A percentile compares a stretch with the other conserved stretches of the same genome.
phyloP scores from a whole-genome alignment of 345 rosid genomes.

The Moricandia moricandioides region DNA sequence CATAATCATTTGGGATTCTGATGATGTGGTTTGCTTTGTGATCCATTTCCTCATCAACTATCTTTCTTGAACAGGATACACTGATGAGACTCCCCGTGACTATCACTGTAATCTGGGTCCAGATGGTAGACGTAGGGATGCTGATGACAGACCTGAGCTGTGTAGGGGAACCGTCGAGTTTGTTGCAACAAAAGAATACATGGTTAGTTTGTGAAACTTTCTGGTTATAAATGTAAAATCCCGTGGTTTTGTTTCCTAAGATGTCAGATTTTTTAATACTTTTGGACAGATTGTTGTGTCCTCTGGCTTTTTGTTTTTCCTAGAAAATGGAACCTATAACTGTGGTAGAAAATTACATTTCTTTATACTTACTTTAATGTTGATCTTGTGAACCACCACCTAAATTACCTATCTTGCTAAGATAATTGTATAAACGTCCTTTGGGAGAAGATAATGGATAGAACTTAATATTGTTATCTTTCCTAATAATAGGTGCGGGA shows the following conservation, averaged over 20 bases:
- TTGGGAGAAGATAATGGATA: constrained; percentile 7
- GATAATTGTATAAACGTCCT: background rate
- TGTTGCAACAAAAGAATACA: constrained; percentile 87
- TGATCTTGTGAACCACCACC: constrained; percentile 6
- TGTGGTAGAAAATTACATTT: background rate
- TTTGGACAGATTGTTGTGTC: constrained; percentile 10
- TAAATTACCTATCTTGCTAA: constrained; percentile 8
- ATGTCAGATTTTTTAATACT: background rate
- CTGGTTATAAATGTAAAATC: constrained; percentile 11
- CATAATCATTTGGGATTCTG: background rate
- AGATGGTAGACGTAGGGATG: constrained; percentile 93
- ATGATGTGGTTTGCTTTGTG: constrained; percentile 1
- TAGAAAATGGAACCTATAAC: background rate
- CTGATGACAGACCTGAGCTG: constrained; percentile 92
- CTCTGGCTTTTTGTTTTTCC: constrained; percentile 14
- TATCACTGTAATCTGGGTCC: constrained; percentile 91
- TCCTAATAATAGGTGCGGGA: constrained; percentile 72
- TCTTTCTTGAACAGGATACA: constrained; percentile 52
- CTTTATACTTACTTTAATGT: background rate
- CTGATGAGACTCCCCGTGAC: constrained; percentile 80
- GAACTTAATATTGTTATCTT: constrained; percentile 9
- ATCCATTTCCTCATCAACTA: constrained; percentile 10
- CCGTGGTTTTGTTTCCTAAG: background rate
- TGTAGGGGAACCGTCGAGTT: constrained; percentile 94
- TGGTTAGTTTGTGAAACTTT: constrained; percentile 69